Evolutionary conservation across 2,329 filamentous ascomycete species (phyloP), one percentile per base, ranked within the genome.

Genomic region (Chrysosporium keratinophilum): DNA sequence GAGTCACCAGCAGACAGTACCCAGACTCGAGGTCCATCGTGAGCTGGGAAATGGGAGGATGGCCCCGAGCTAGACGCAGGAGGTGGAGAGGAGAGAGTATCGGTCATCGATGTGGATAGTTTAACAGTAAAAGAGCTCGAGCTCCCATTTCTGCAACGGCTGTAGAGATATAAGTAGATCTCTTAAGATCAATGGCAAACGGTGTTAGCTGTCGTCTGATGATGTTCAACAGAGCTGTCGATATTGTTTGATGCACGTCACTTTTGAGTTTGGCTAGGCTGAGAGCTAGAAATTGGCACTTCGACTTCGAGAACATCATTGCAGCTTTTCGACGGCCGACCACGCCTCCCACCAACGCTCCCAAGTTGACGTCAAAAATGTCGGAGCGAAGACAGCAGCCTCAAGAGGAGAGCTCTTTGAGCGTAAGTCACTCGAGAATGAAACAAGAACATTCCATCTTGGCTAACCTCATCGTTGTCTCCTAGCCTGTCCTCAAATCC

Each of bases 1-100:
- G 88, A 91, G 56, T 91, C 80, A 34, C 88, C 87, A 56, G 87
- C 85, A 10, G 90, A 95, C 60, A 98, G 75, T 65, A 98, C 83
- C 93, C 93, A 97, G 64, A 91, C 88, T 64, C 91, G 84, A 49
- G 90, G 89, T 48, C 76, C 77, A 65, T 78, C 76, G 67, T 82
- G 79, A 31, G 75, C 71, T 41, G 81, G 81, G 60, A 82, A 83
- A 56, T 78, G 78, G 23, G 48, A 50, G 23, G 14, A 34, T 2
- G 48, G 12, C 56, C 64, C 61, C 58, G 59, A 61, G 56, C 67
- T 65, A 59, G 62, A 59, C 52, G 63, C 64, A 7, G 28, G 14
- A 14, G 48, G 40, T 15, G 46, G 17, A 23, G 39, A 42, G 49
- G 65, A 61, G 40, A 60, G 60, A 57, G 66, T 68, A 55, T 71